phyloP scores from a whole-genome alignment of 257 asterid species.

The Handroanthus guayacan region DNA sequence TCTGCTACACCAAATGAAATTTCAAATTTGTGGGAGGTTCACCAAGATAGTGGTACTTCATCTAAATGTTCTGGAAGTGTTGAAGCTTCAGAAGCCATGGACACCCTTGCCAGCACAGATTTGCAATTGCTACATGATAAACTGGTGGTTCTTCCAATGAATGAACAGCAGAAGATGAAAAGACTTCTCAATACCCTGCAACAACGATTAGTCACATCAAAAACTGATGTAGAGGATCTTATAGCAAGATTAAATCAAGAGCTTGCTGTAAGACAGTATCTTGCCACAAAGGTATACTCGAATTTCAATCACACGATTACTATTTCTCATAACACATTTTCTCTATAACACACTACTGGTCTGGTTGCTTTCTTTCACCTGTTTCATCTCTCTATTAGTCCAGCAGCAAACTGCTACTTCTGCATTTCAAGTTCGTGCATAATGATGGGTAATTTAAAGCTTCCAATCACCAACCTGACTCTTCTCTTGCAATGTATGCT shows the following conservation, averaged over 20 bases:
- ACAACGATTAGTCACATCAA: slow-evolving; percentile 52
- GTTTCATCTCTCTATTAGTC: not conserved
- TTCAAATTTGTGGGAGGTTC: slow-evolving; percentile 31
- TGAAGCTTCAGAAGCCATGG: slow-evolving; percentile 40
- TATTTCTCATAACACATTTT: not conserved
- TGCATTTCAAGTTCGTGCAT: not conserved
- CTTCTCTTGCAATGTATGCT: not conserved
- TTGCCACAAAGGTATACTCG: slow-evolving; percentile 58
- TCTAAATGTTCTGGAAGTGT: slow-evolving; percentile 41
- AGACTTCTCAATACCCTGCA: slow-evolving; percentile 51
- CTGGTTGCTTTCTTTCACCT: not conserved
- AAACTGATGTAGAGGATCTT: slow-evolving; percentile 62
- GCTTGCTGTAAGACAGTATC: slow-evolving; percentile 60
- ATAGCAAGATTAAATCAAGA: slow-evolving; percentile 63
- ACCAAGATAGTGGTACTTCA: slow-evolving; percentile 34
- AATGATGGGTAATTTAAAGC: not conserved
- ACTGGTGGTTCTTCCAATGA: slow-evolving; percentile 48
- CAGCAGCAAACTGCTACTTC: not conserved
- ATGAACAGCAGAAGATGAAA: slow-evolving; percentile 54
- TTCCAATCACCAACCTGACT: not conserved
- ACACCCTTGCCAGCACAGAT: slow-evolving; percentile 35
- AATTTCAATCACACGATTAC: not conserved
- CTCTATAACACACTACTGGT: not conserved
- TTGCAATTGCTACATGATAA: slow-evolving; percentile 40
- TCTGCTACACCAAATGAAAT: slow-evolving; percentile 28